Base-by-base conservation (phyloP, 192 early-diverging fungal species). In the Podochytrium sp. region DNA sequence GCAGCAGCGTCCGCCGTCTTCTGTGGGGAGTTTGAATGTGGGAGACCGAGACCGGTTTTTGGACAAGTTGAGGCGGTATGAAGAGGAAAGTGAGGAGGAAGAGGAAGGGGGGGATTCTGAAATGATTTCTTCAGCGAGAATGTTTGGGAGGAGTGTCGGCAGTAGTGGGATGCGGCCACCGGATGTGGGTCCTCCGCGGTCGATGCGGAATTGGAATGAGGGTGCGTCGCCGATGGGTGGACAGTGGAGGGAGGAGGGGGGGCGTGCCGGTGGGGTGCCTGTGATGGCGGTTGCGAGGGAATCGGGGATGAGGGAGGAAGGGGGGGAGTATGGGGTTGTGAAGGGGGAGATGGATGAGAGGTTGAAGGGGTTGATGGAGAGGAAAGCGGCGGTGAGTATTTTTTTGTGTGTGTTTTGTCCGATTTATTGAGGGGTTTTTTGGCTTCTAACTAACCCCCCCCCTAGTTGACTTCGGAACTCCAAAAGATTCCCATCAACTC, bases 1-100 rank as follows among this genome's bases (percentile, higher is more conserved):
- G n/a, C n/a, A n/a, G n/a, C n/a, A n/a, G n/a, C n/a, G n/a, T n/a
- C n/a, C n/a, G n/a, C n/a, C n/a, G n/a, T n/a, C n/a, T n/a, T n/a
- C n/a, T n/a, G n/a, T n/a, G n/a, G n/a, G n/a, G n/a, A n/a, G n/a
- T n/a, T n/a, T n/a, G n/a, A n/a, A n/a, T n/a, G n/a, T n/a, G n/a
- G 18, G 12, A 42, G 65, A 69, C 27, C 50, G 65, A 23, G 65
- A 65, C 10, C 25, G 37, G 30, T 69, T 76, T 38, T 30, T 68
- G 53, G 55, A 76, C 30, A 65, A 67, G 42, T 25, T 76, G 53
- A 30, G 55, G 34, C 5, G 65, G 52, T 76, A 70, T 33, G 74
- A 76, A 40, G 65, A 65, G 37, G 74, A 76, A 39, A 51, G 49
- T 3, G 64, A 51, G 37, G 65, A 55, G 0, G 52, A 55, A 29